phyloP scores from a whole-genome alignment of 441 rosid genomes.

The Gossypium gossypioides region DNA sequence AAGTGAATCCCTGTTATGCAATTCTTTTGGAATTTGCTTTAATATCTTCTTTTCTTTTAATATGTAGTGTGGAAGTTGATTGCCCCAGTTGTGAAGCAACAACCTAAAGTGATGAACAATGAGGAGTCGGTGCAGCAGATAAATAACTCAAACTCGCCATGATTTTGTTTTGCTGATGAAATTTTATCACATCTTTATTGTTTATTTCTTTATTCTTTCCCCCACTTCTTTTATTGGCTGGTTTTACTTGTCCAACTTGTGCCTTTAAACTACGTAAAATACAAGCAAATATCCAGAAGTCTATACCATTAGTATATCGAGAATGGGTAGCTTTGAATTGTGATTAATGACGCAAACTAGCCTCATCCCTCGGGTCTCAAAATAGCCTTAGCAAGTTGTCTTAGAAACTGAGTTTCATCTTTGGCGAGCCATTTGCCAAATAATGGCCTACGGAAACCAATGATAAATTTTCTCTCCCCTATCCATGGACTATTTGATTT shows the following conservation, averaged over 20 bases:
- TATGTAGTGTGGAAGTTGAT: conserved; percentile 75
- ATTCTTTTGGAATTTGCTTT: not conserved
- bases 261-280: not conserved
- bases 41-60: not conserved
- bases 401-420: too few species aligned
- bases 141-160: conserved; percentile 17
- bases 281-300: not conserved
- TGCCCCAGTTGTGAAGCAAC: conserved; percentile 50
- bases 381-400: too few species aligned
- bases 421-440: too few species aligned
- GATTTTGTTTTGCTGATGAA: not conserved
- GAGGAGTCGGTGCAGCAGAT: conserved; percentile 29
- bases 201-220: conserved; percentile 4
- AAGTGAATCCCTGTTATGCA: conserved; percentile 20
- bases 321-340: not conserved
- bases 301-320: not conserved
- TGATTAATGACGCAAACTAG: not conserved
- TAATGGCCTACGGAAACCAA: too few species aligned
- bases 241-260: not conserved
- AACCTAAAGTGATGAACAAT: conserved; percentile 36
- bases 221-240: not conserved
- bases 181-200: not conserved
- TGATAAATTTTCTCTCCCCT: too few species aligned
- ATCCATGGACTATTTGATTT: too few species aligned
- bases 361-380: not conserved